Base-by-base conservation (phyloP, 345 rosid species). In the Linum usitatissimum region DNA sequence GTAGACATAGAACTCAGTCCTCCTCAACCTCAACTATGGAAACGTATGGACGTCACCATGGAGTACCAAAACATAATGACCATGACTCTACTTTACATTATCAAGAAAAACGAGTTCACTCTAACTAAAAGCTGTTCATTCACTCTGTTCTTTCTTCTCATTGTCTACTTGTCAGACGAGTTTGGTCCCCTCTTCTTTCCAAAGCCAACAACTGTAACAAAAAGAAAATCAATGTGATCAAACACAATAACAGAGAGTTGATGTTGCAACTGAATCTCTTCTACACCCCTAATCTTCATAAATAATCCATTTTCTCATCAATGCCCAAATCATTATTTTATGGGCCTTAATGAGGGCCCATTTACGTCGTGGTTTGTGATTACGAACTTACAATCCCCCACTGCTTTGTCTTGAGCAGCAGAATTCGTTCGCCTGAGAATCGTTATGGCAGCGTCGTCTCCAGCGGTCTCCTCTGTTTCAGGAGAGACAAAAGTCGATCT, bases 121-220 rank as follows among this genome's bases (percentile, higher is more conserved):
- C 51, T 10, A 45, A 3, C 51, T 45, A 45, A 45, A 34, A 34
- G 10, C 51, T 12, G 51, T 14, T 42, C 49, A 42, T 42, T 13
- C 12, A 42, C 10, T 15, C 51, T 1, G 51, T 45, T 45, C 51
- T 45, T 13, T 9, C 51, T 45, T 45, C 17, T 10, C 17, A 15
- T 34, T 34, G 6, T 34, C 38, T 34, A 45, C 51, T 45, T 45
- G 2, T 45, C 51, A 0, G 51, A 45, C 17, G 51, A 45, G 51
- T 45, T 45, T 10, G 51, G 51, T 15, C 51, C 51, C 4, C 51
- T 10, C 51, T 45, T 45, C 51, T 45, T 45, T 14, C 51, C 49
- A 42, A 42, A 42, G 51, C 51, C 51, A 45, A 45, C 51, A 45
- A 45, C 51, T 45, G 51, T 45, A 45, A 45, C 51, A 45, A 45